These are phyloP conservation scores for Flaveria bidentis DNA, from an alignment of 129 eudicot species.

Conservation along the genomic window DNA sequence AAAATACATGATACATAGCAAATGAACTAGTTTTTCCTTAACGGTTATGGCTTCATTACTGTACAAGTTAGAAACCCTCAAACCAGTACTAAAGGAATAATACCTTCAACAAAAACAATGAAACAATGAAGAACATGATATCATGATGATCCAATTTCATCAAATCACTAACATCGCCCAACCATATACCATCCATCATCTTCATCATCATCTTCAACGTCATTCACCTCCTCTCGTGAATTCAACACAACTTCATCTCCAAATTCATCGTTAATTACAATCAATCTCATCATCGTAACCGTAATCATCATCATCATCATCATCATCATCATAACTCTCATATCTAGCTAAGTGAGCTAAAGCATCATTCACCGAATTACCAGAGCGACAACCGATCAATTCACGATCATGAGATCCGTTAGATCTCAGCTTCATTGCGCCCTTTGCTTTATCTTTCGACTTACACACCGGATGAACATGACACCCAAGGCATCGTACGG, in stretches of 20 bases:
- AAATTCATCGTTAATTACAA: background rate
- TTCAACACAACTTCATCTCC: too few species aligned
- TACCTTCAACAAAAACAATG: too few species aligned
- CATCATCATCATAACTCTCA: background rate
- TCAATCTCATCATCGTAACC: constrained; percentile 10
- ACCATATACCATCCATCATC: constrained; percentile 70
- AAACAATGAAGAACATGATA: too few species aligned
- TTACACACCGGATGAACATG: constrained; percentile 58
- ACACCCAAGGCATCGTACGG: constrained; percentile 50
- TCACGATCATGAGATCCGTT: too few species aligned
- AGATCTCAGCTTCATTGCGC: constrained; percentile 47
- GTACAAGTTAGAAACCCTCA: too few species aligned
- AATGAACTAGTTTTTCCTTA: background rate
- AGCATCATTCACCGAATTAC: constrained; percentile 37
- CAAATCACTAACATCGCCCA: constrained; percentile 12
- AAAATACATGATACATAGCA: background rate
- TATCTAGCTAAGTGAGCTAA: constrained; percentile 42
- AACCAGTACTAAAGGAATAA: too few species aligned
- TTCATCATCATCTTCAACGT: constrained; percentile 41
- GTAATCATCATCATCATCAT: background rate
- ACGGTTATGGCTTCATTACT: background rate
- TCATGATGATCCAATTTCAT: too few species aligned
- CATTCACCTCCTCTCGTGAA: constrained; percentile 17
- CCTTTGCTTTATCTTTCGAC: constrained; percentile 61
- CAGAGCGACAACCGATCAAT: constrained; percentile 1